phyloP scores from a whole-genome alignment of 1,139 yeast genomes.

The Hansenula anomala region DNA sequence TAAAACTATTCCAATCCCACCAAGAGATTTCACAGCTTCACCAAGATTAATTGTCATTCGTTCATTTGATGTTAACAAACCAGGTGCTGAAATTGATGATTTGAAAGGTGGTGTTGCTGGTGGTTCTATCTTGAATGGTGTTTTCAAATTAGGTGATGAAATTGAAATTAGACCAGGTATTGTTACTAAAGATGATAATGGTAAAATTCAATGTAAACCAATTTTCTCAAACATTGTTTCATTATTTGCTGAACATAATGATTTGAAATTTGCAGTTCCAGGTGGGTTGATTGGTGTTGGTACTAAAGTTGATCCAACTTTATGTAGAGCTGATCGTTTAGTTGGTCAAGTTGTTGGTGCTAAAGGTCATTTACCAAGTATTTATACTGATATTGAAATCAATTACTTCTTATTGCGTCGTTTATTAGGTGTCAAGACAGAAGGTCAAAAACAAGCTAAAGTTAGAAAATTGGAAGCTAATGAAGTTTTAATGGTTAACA shows the following conservation, averaged over 20 bases:
- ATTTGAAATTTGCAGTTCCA: conserved; percentile 97
- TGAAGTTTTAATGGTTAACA: conserved; percentile 97
- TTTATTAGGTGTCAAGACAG: conserved; percentile 96
- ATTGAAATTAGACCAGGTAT: conserved; percentile 99
- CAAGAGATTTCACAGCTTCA: conserved; percentile 88
- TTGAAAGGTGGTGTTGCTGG: conserved; percentile 99
- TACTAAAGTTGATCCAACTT: conserved; percentile 96
- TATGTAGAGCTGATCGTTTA: conserved; percentile 98
- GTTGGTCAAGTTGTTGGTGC: conserved; percentile 99
- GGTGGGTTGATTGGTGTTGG: conserved; percentile 99
- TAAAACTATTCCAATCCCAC: conserved; percentile 92
- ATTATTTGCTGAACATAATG: conserved; percentile 95
- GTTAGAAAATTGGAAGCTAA: conserved; percentile 91
- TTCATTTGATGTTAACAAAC: conserved; percentile 98
- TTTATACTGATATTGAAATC: conserved; percentile 95
- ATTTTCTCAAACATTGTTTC: conserved; percentile 92
- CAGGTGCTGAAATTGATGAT: conserved; percentile 97
- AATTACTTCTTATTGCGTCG: conserved; percentile 96
- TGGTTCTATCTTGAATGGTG: conserved; percentile 97
- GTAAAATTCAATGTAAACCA: conserved; percentile 93
- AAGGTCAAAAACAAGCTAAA: conserved; percentile 95
- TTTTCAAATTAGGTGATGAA: conserved; percentile 94
- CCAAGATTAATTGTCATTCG: conserved; percentile 97
- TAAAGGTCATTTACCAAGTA: conserved; percentile 90
- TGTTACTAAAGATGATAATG: conserved; percentile 90